Evolutionary conservation across 805 yeast genomes (phyloP), one percentile per base, ranked within the genome.

Genomic region (Lachancea dasiensis): DNA sequence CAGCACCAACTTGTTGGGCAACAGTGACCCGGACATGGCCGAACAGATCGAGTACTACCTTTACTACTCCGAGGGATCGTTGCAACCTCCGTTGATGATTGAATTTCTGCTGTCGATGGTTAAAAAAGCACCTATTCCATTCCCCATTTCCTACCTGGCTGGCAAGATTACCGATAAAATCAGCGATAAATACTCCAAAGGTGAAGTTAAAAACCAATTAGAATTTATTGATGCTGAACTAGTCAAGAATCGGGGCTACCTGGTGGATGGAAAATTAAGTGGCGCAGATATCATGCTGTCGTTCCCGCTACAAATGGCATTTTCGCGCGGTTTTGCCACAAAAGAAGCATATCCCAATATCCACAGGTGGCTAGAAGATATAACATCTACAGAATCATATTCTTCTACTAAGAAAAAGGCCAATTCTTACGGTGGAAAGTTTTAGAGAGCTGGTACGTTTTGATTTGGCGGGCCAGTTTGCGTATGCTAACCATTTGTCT

Each of bases 11-110:
- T 60, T 54, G 15, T 59, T 77, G 36, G 52, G 46, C 6, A 72
- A 74, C 19, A 41, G 43, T 5, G 53, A 58, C 31, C 67, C 56
- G 6, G 64, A 65, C 5, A 75, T 69, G 15, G 57, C 59, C 31
- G 68, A 69, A 14, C 41, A 58, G 27, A 69, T 75, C 24, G 72
- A 71, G 41, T 79, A 72, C 52, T 77, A 61, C 45, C 56, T 75
- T 29, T 75, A 75, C 50, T 76, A 71, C 47, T 54, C 72, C n/a
- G 90, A 82, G 56, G 83, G 78, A 1, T 68, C 83, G 16, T 52
- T 81, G 13, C 78, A 73, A 52, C 75, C 76, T 4, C 58, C 65
- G 6, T 53, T 73, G 37, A 62, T 62, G 55, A 64, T 62, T 41
- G 51, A 64, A 36, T 51, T 58, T 19, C 35, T 67, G 30, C 52